phyloP scores from a whole-genome alignment of 1,139 yeast genomes.

The Candida sojae region DNA sequence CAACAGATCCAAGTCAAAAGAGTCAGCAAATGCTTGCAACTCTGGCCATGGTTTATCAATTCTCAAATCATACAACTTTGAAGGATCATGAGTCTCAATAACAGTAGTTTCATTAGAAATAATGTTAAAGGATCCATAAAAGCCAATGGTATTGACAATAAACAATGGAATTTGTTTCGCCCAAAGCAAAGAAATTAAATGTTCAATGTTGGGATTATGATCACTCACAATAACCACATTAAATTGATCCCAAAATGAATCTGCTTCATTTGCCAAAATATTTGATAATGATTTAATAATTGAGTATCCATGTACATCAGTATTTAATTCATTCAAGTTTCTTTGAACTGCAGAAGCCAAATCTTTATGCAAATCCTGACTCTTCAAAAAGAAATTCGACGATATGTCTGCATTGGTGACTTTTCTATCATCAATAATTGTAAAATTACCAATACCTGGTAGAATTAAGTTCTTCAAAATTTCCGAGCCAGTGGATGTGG shows the following conservation, averaged over 20 bases:
- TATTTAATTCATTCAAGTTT: conserved; percentile 58
- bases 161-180: conserved; percentile 53
- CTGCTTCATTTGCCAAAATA: conserved; percentile 18
- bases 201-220: conserved; percentile 16
- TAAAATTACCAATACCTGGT: conserved; percentile 75
- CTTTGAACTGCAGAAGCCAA: conserved; percentile 40
- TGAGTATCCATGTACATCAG: conserved; percentile 50
- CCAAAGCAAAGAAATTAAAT: conserved; percentile 43
- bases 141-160: conserved; percentile 56
- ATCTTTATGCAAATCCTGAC: conserved; percentile 44
- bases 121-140: conserved; percentile 65
- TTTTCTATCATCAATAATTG: conserved; percentile 51
- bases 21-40: conserved; percentile 52
- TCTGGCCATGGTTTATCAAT: conserved; percentile 78
- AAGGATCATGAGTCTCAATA: conserved; percentile 74
- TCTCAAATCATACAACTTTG: conserved; percentile 65
- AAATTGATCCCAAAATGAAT: conserved; percentile 51
- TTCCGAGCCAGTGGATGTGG: conserved; percentile 66
- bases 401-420: conserved; percentile 50
- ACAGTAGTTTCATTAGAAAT: conserved; percentile 57
- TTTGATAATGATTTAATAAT: conserved; percentile 23
- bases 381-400: conserved; percentile 63
- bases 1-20: conserved; percentile 48
- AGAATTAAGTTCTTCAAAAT: conserved; percentile 74
- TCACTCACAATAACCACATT: conserved; percentile 55